phyloP scores from a whole-genome alignment of 495 filamentous ascomycete genomes.

The Annulohypoxylon moriforme region DNA sequence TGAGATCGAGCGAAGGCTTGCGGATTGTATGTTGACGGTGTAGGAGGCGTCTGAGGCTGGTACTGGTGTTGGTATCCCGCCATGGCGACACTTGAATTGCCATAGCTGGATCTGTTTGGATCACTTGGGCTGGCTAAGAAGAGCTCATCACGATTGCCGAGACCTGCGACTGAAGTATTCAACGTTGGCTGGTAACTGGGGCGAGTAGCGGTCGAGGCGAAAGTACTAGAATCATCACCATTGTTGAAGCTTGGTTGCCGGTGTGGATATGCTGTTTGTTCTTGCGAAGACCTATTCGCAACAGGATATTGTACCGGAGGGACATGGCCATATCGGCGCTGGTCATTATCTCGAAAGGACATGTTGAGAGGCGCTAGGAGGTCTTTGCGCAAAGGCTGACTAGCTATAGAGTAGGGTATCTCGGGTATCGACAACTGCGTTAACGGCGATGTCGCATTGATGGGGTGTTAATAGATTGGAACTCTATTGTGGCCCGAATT shows the following conservation, averaged over 20 bases:
- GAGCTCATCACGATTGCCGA: conserved; percentile 59
- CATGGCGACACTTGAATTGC: conserved; percentile 61
- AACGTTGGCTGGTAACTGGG: conserved; percentile 45
- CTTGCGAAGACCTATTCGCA: conserved; percentile 49
- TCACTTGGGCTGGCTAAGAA: conserved; percentile 58
- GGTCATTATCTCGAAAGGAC: conserved; percentile 66
- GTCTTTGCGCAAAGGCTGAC: conserved; percentile 28
- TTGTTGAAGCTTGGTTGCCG: conserved; percentile 80
- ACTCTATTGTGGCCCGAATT: conserved; percentile 34
- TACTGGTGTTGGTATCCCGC: conserved; percentile 71
- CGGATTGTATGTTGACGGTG: conserved; percentile 79
- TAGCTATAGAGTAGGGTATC: conserved; percentile 14
- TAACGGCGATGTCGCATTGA: conserved; percentile 39
- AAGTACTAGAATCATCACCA: conserved; percentile 74
- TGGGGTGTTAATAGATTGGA: conserved; percentile 15
- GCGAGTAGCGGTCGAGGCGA: conserved; percentile 58
- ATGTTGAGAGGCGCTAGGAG: conserved; percentile 48
- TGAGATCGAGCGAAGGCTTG: conserved; percentile 79
- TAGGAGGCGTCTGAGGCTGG: conserved; percentile 65
- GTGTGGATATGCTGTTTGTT: conserved; percentile 55
- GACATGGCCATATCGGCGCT: conserved; percentile 67
- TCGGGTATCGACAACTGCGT: conserved; percentile 31
- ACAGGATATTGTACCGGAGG: conserved; percentile 68
- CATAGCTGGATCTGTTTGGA: conserved; percentile 55
- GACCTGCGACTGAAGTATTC: conserved; percentile 46